A percentile compares a stretch with the other conserved stretches of the same genome.
phyloP scores from a whole-genome alignment of 1,139 yeast species.

The Candida glucosophila region DNA sequence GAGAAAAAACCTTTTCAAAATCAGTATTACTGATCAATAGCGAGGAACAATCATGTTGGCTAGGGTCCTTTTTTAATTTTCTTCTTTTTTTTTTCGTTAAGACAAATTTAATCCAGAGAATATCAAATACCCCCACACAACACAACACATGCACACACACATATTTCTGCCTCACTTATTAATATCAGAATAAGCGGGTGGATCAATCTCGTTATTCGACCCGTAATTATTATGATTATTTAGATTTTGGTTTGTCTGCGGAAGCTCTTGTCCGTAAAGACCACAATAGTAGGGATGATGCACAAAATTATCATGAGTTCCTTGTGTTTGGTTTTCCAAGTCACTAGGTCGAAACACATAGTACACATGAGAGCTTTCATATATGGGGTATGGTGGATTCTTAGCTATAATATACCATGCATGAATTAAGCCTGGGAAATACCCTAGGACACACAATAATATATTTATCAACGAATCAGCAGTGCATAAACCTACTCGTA shows the following conservation, averaged over 20 bases:
- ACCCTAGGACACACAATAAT: constrained; percentile 50
- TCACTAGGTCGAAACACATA: constrained; percentile 18
- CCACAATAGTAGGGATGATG: constrained; percentile 15
- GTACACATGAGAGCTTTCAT: constrained; percentile 20
- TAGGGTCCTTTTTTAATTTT: too few species aligned
- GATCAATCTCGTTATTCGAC: constrained; percentile 7
- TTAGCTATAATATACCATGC: constrained; percentile 56
- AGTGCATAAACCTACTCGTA: constrained; percentile 58
- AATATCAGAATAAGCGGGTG: constrained; percentile 32
- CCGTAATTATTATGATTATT: too few species aligned
- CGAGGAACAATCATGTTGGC: too few species aligned
- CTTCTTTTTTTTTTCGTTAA: too few species aligned
- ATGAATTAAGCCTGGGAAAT: constrained; percentile 62
- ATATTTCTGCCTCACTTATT: too few species aligned
- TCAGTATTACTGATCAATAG: too few species aligned
- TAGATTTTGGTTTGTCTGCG: too few species aligned
- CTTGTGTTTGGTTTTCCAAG: constrained; percentile 24
- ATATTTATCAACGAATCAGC: constrained; percentile 54
- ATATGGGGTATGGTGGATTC: constrained; percentile 24
- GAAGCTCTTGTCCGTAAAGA: constrained; percentile 9
- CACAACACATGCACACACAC: too few species aligned
- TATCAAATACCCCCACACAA: too few species aligned
- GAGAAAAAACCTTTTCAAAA: too few species aligned
- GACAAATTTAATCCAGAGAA: too few species aligned
- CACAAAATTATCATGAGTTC: constrained; percentile 2